Base-by-base conservation (phyloP, 306 rosid species). In the Neltuma alba region DNA sequence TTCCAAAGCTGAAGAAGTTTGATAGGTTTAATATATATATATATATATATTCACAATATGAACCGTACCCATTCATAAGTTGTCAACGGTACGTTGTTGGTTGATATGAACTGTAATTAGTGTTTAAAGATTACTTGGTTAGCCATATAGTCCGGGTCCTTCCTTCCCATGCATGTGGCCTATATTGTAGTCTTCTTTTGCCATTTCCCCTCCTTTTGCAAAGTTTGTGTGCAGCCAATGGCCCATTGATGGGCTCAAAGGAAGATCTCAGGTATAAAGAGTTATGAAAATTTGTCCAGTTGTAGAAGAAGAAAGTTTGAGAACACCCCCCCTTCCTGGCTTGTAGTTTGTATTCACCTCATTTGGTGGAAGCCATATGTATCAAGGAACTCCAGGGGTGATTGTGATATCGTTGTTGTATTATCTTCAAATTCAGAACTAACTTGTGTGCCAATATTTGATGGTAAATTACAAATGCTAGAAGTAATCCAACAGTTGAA, bases 1-100 rank as follows among this genome's bases (percentile, higher is more conserved):
- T 34, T 82, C 93, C 20, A 82, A 71, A 41, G 63, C 12, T 66
- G 72, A 67, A 25, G 74, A 69, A 69, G 55, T 28, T 41, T 69
- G 34, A 68, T 40, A 5, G 9, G 21, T 30, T 61, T 4, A n/a
- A n/a, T n/a, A n/a, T n/a, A n/a, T n/a, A n/a, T n/a, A n/a, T n/a
- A n/a, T n/a, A n/a, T n/a, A 12, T 38, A 66, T 10, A 18, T 37
- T 23, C 54, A 38, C 15, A 28, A 8, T 13, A 30, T 27, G 65
- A 28, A 28, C 10, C 38, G 21, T 1, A 28, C 9, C 37, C 21
- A 4, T 61, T 20, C 15, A 27, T 27, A 11, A 33, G n/a, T 27
- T 38, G 52, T 38, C 34, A 40, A 38, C 40, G 16, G 34, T 5
- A 38, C n/a, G n/a, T 40, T 37, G 88, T 5, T 67, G 34, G n/a